Evolutionary conservation across 75 land plant species (phyloP).

Genomic region (Picea glauca): DNA sequence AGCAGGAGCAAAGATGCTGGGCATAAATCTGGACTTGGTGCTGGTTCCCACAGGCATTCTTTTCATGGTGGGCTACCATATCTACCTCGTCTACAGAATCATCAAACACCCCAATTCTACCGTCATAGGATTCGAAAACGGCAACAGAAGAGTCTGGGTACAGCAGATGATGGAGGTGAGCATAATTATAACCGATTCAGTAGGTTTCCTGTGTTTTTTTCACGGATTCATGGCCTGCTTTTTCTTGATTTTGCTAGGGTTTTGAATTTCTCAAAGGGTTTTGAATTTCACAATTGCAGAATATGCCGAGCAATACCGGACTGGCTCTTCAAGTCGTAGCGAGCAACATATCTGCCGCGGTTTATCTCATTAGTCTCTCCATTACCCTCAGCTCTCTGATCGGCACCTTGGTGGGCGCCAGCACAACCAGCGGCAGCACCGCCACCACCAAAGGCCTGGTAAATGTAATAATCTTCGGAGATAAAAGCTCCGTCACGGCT

Average conservation of each 20-base stretch:
- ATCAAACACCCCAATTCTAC: conserved; percentile 55
- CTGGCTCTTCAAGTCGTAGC: conserved; percentile 53
- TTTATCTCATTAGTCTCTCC: conserved; percentile 55
- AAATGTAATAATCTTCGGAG: conserved; percentile 17
- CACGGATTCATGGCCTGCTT: no score
- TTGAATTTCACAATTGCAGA: conserved; percentile 20
- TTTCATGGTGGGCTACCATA: conserved; percentile 62
- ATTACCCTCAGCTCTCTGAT: conserved; percentile 68
- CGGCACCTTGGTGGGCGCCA: conserved; percentile 58
- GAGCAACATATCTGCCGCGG: conserved; percentile 61
- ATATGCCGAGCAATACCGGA: conserved; percentile 21
- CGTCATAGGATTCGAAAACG: conserved; percentile 72
- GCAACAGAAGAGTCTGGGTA: conserved; percentile 68
- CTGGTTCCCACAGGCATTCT: conserved; percentile 74
- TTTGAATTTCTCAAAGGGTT: no score
- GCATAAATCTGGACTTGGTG: conserved; percentile 38
- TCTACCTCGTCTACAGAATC: conserved; percentile 47
- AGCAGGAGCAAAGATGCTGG: no score
- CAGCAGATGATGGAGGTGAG: conserved; percentile 52
- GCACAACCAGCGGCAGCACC: conserved; percentile 6
- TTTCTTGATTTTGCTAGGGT: no score
- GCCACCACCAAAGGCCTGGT: neutral
- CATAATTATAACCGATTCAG: no score
- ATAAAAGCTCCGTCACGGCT: neutral
- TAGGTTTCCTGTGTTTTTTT: no score